Evolutionary conservation across 148 eudicot species (phyloP).

Genomic region (Cornus florida): DNA sequence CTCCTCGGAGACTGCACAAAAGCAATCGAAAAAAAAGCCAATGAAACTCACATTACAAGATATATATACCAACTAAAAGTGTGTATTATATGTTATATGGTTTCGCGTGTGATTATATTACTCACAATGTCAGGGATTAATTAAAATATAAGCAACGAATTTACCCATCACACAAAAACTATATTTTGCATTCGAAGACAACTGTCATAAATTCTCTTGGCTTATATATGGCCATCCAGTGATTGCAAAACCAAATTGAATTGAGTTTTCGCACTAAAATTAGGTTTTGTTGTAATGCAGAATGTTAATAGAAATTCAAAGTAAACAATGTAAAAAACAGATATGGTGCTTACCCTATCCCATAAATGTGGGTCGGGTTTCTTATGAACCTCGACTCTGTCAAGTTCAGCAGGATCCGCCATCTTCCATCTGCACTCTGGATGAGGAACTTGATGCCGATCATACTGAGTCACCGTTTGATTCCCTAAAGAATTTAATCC

Average conservation of each 20-base stretch:
- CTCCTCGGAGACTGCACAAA: constrained; percentile 70
- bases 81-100: too few species aligned
- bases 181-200: too few species aligned
- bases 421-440: constrained; percentile 70
- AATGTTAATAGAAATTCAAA: too few species aligned
- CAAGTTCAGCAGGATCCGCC: constrained; percentile 56
- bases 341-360: constrained; percentile 63
- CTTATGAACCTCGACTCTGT: constrained; percentile 58
- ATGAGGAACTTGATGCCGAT: constrained; percentile 49
- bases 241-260: too few species aligned
- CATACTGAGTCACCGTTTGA: constrained; percentile 62
- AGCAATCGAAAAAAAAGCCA: constrained; percentile 1
- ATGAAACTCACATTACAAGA: too few species aligned
- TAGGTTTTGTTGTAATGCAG: background rate
- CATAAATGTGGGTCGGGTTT: constrained; percentile 74
- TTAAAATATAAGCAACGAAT: too few species aligned
- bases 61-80: background rate
- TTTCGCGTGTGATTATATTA: too few species aligned
- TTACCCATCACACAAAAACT: too few species aligned
- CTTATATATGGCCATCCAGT: too few species aligned
- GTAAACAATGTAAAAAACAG: background rate
- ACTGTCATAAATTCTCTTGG: too few species aligned
- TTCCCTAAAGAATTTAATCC: constrained; percentile 35
- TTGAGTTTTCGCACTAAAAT: too few species aligned
- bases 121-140: too few species aligned